A percentile compares a stretch with the other conserved stretches of the same genome.
Evolutionary conservation across 2,329 filamentous ascomycete species (phyloP).

Genomic region (Iodosphaeria phyllophila): DNA sequence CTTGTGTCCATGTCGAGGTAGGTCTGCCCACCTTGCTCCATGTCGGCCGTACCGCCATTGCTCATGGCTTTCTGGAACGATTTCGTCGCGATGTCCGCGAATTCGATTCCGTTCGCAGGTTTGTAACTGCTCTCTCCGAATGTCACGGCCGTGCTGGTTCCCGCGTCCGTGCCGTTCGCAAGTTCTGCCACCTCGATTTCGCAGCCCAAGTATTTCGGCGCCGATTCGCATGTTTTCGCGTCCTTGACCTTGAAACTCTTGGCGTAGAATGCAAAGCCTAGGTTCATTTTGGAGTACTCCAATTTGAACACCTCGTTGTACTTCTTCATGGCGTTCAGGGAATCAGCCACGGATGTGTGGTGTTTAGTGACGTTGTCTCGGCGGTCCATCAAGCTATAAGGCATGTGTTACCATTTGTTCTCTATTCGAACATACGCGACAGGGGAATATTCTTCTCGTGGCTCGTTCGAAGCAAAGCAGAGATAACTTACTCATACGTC

Average conservation of each 20-base stretch:
- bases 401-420: constrained; percentile 26
- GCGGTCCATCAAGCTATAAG: constrained; percentile 53
- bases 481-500: constrained; percentile 9
- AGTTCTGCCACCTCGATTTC: constrained; percentile 37
- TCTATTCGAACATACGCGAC: too few relatives aligned
- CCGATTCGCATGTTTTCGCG: constrained; percentile 17
- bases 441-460: not conserved
- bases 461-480: not conserved
- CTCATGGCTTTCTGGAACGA: constrained; percentile 38
- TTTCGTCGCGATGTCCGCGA: constrained; percentile 25
- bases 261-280: constrained; percentile 49
- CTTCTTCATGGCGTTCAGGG: constrained; percentile 32
- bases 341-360: constrained; percentile 41
- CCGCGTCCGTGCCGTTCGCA: constrained; percentile 32
- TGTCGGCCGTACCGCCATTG: constrained; percentile 36
- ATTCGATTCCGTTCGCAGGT: constrained; percentile 5
- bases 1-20: constrained; percentile 41
- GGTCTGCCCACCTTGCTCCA: constrained; percentile 41
- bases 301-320: constrained; percentile 41
- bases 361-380: constrained; percentile 45
- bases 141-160: constrained; percentile 38
- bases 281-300: constrained; percentile 31
- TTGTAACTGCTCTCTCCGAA: constrained; percentile 19
- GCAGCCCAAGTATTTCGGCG: constrained; percentile 34
- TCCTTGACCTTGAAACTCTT: constrained; percentile 40